A percentile compares a stretch with the other conserved stretches of the same genome.
These are phyloP conservation scores for Voacanga thouarsii DNA, from an alignment of 257 asterid species.

Conservation along the genomic window DNA sequence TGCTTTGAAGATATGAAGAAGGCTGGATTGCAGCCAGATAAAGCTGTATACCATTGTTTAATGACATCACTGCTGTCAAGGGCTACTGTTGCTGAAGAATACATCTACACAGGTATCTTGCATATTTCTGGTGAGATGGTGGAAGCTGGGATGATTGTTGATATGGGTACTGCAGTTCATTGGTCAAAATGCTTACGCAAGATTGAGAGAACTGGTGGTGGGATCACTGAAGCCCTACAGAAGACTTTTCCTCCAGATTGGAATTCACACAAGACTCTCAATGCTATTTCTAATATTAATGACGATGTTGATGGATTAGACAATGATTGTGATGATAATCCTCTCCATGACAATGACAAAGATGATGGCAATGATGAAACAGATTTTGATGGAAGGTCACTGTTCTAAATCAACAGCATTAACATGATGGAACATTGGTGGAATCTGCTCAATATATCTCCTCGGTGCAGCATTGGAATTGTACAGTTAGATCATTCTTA, in stretches of 20 bases:
- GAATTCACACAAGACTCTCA: conserved; percentile 66
- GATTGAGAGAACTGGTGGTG: conserved; percentile 80
- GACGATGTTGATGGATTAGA: conserved; percentile 30
- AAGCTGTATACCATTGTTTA: conserved; percentile 91
- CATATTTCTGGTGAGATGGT: conserved; percentile 72
- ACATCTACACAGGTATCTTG: conserved; percentile 56
- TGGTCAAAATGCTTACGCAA: conserved; percentile 84
- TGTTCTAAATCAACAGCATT: neutral
- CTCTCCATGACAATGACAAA: conserved; percentile 15
- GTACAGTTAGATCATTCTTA: conserved; percentile 1
- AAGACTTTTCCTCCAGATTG: conserved; percentile 97
- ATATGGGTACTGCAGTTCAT: conserved; percentile 98
- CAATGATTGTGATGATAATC: conserved; percentile 18
- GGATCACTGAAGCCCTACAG: conserved; percentile 84
- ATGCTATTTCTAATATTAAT: conserved; percentile 36
- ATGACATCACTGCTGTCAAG: conserved; percentile 88
- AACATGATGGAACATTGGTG: neutral
- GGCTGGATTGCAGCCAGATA: conserved; percentile 72
- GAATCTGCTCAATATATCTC: neutral
- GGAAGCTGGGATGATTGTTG: conserved; percentile 52
- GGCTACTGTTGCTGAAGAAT: conserved; percentile 82
- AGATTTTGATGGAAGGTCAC: neutral
- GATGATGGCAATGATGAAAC: conserved; percentile 30
- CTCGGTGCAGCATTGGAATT: neutral
- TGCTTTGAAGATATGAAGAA: conserved; percentile 88